Base-by-base conservation (phyloP, 352 stramenopile species). In the Phytophthora ohioensis region DNA sequence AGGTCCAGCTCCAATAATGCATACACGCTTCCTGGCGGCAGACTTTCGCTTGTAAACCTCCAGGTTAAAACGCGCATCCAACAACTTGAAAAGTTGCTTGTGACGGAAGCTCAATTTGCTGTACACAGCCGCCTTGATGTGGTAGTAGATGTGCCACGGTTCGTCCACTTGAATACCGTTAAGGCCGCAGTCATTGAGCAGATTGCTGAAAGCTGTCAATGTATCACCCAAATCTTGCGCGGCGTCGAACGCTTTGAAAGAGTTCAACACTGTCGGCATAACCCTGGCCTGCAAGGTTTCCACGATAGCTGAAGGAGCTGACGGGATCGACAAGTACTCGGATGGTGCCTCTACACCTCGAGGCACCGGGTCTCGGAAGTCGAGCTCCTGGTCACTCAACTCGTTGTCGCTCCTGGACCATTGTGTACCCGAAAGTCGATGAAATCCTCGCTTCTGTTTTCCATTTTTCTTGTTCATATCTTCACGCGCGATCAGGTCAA, bases 21-120 rank as follows among this genome's bases (percentile, higher is more conserved):
- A 88, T 2, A 95, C 85, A 21, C 79, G 77, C 70, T 91, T 88
- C 42, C 70, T 62, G 1, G 64, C 42, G 21, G 79, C 78, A 3
- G 82, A 79, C 59, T 81, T 76, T 5, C 66, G 62, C 10, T 71
- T 78, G 75, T 89, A 89, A n/a, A 79, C 73, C 9, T 87, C 76
- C 17, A 77, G 46, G 10, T 72, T 68, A 17, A 89, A 67, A 21
- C 87, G 87, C 31, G 76, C 42, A 58, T 91, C 81, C 3, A 91
- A 49, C 2, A 91, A 62, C 62, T 84, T 87, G 71, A 91, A 91
- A 30, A 91, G 78, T 46, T 91, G 84, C 62, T 87, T 86, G 59
- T 90, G 81, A 3, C 84, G 84, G 71, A 90, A 91, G 35, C 76
- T 73, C 36, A 91, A 64, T 61, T 89, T 84, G 47, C 62, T 71